A percentile compares a stretch with the other conserved stretches of the same genome.
Evolutionary conservation across 164 flowering plant genomes (phyloP).

Genomic region (Protea cynaroides): DNA sequence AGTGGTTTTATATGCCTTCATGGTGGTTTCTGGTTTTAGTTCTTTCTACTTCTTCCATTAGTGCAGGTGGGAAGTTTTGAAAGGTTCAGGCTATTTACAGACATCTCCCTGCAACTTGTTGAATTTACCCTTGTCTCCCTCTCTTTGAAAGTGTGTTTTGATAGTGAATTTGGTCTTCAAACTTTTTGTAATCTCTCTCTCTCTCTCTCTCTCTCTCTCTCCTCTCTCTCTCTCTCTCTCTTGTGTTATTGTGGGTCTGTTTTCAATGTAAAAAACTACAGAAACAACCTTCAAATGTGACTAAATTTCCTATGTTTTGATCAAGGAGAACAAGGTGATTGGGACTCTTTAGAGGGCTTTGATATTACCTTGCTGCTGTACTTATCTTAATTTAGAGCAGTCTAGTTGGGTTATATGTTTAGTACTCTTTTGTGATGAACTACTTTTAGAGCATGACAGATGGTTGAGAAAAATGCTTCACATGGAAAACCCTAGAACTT

Average conservation of each 20-base stretch:
- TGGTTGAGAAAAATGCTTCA: neutral
- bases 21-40: conserved; percentile 20
- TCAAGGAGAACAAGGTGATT: neutral
- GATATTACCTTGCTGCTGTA: neutral
- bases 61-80: neutral
- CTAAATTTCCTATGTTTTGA: neutral
- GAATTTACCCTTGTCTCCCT: neutral
- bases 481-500: no score
- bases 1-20: conserved; percentile 19
- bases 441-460: neutral
- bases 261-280: neutral
- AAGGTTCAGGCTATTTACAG: neutral
- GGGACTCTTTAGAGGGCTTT: neutral
- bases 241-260: neutral
- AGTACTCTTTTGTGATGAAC: neutral
- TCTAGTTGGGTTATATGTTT: no score
- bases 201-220: neutral
- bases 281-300: neutral
- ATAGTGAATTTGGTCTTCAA: neutral
- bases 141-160: neutral
- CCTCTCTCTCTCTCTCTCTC: neutral
- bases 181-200: neutral
- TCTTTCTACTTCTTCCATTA: neutral
- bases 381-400: neutral
- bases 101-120: conserved; percentile 4